Evolutionary conservation across 2,329 filamentous ascomycete species (phyloP).

Genomic region (Cladosporium austrohemisphaericum): DNA sequence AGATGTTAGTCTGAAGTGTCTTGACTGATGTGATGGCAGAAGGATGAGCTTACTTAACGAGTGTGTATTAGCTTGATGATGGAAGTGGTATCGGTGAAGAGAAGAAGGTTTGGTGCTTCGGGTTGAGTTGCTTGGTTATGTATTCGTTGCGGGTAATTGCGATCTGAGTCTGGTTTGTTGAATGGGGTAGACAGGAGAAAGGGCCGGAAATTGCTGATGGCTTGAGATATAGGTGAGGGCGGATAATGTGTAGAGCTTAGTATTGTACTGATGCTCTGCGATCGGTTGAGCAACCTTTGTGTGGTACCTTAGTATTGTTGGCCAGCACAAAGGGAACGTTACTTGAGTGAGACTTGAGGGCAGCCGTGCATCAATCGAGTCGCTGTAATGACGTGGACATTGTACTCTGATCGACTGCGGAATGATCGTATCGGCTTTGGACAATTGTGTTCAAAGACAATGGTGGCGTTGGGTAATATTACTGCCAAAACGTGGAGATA

Average conservation of each 20-base stretch:
- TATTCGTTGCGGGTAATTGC: conserved; percentile 2
- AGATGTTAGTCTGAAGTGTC: background rate
- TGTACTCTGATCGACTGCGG: too few species aligned
- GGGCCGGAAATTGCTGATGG: conserved; percentile 1
- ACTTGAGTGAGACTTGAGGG: background rate
- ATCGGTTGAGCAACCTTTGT: conserved; percentile 10
- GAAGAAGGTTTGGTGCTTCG: background rate
- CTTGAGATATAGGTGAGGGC: background rate
- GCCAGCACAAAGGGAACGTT: conserved; percentile 6
- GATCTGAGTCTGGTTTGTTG: conserved; percentile 6
- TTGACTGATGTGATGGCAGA: background rate
- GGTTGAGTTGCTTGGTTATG: conserved; percentile 1
- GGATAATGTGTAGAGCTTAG: background rate
- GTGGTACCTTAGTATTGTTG: conserved; percentile 16
- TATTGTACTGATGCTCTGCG: conserved; percentile 2
- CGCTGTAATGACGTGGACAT: too few species aligned
- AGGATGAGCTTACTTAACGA: conserved; percentile 7
- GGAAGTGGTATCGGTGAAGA: conserved; percentile 9
- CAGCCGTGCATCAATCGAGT: too few species aligned
- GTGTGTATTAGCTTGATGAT: conserved; percentile 7
- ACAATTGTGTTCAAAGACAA: conserved; percentile 6
- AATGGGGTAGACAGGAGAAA: background rate
- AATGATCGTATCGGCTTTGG: background rate
- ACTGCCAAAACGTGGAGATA: too few species aligned
- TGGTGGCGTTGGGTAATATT: too few species aligned